These are phyloP conservation scores for Kodamaea laetipori DNA, from an alignment of 805 yeast species.

Conservation along the genomic window DNA sequence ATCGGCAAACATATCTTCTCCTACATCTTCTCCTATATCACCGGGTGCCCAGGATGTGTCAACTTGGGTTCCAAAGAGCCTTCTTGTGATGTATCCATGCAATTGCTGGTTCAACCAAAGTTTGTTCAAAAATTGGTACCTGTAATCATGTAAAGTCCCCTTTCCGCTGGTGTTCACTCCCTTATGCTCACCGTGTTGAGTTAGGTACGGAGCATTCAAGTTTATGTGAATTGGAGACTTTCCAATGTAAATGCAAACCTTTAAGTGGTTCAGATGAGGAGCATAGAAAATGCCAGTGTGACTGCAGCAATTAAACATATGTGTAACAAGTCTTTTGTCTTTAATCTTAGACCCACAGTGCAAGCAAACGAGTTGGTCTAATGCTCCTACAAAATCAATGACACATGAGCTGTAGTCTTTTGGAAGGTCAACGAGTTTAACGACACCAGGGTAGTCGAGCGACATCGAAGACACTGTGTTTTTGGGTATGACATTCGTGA, in stretches of 20 bases:
- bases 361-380: conserved; percentile 28
- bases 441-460: conserved; percentile 55
- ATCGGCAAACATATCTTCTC: conserved; percentile 1
- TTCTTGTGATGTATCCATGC: conserved; percentile 47
- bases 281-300: conserved; percentile 16
- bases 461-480: neutral
- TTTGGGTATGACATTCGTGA: neutral
- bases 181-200: conserved; percentile 75
- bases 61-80: conserved; percentile 27
- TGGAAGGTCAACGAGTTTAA: conserved; percentile 57
- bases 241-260: conserved; percentile 28
- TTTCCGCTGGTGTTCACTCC: conserved; percentile 55
- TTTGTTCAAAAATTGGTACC: conserved; percentile 59
- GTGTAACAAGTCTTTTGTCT: conserved; percentile 24
- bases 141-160: conserved; percentile 52
- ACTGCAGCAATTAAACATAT: conserved; percentile 27
- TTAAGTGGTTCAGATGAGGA: conserved; percentile 28
- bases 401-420: conserved; percentile 33
- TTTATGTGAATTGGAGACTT: conserved; percentile 28
- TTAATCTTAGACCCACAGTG: conserved; percentile 32
- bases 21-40: too few species aligned
- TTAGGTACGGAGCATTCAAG: conserved; percentile 69
- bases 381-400: conserved; percentile 20
- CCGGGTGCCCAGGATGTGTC: conserved; percentile 10
- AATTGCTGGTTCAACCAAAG: conserved; percentile 65